Evolutionary conservation across 345 rosid species (phyloP).

Genomic region (Melaleuca quinquenervia): DNA sequence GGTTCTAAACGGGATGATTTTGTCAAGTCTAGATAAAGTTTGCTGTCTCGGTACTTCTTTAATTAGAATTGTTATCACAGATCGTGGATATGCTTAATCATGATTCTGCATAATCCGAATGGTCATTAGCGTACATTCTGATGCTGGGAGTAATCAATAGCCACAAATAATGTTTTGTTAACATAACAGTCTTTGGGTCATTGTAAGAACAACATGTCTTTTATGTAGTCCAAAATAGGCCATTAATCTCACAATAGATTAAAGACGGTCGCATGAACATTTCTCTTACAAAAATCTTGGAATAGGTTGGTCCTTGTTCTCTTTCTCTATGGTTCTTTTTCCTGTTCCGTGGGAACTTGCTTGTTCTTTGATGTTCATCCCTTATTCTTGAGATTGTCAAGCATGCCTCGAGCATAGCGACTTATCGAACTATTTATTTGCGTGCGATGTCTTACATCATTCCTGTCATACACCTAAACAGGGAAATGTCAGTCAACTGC

Average conservation of each 20-base stretch:
- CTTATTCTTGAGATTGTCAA: slow-evolving; percentile 65
- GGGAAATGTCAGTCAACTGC: slow-evolving; percentile 77
- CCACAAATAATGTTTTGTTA: slow-evolving; percentile 29
- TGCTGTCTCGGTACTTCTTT: neutral
- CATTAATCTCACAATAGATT: too few species aligned
- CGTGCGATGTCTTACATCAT: slow-evolving; percentile 87
- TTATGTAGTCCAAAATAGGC: too few species aligned
- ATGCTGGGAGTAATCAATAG: slow-evolving; percentile 80
- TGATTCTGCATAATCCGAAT: slow-evolving; percentile 61
- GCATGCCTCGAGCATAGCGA: slow-evolving; percentile 53
- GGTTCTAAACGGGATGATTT: too few species aligned
- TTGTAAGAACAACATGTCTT: too few species aligned
- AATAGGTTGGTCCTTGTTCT: slow-evolving; percentile 35
- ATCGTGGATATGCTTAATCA: slow-evolving; percentile 66
- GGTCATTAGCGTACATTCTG: slow-evolving; percentile 67
- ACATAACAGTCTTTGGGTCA: too few species aligned
- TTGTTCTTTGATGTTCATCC: slow-evolving; percentile 30
- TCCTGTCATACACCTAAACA: slow-evolving; percentile 71
- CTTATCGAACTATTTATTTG: slow-evolving; percentile 76
- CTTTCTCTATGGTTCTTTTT: neutral
- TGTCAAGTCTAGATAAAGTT: too few species aligned
- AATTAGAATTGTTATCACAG: slow-evolving; percentile 25
- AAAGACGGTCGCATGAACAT: too few species aligned
- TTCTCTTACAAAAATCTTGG: slow-evolving; percentile 47
- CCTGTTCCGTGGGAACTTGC: neutral